Evolutionary conservation across 176 grass and related monocot genomes (phyloP), one percentile per base, ranked within the genome.

Genomic region (Raddia guianensis): DNA sequence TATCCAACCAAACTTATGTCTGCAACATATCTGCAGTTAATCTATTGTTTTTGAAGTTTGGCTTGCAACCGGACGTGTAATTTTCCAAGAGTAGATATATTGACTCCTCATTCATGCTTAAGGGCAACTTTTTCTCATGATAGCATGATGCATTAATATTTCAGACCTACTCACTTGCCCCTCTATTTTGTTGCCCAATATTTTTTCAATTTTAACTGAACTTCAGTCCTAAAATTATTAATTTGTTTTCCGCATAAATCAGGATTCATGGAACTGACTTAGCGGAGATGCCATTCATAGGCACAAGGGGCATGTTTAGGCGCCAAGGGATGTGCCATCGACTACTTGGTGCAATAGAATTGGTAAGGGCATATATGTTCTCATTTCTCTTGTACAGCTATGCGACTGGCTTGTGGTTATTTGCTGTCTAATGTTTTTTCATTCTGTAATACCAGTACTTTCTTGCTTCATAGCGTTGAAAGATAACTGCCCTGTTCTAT

Each of bases 251-350:
- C 75, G 45, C 42, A 64, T 70, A 63, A 89, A 86, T 74, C 92
- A 98, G 96, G 87, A 91, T 98, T 84, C 92, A 95, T 89, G 96
- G 92, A 78, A 91, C 86, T 53, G 86, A 82, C 27, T 82, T 98
- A 55, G 96, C 96, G 44, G 96, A 98, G 83, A 98, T 98, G 92
- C 96, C 96, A 82, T 98, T 98, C 79, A 91, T 98, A 86, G 88
- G 92, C 65, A 98, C 96, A 9, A 95, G 96, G 83, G 83, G 74
- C 33, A 88, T 93, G 74, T 89, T 95, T 85, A 92, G 96, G 85
- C 86, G 68, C 12, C 90, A 91, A 95, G 90, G 96, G 73, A 98
- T 98, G 96, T 98, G 88, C 32, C 82, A 85, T 54, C 92, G 90
- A 33, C 91, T 98, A 70, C 88, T 98, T 33, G 50, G 63, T 89